Base-by-base conservation (phyloP, 805 yeast genomes). In the Metschnikowia borealis region DNA sequence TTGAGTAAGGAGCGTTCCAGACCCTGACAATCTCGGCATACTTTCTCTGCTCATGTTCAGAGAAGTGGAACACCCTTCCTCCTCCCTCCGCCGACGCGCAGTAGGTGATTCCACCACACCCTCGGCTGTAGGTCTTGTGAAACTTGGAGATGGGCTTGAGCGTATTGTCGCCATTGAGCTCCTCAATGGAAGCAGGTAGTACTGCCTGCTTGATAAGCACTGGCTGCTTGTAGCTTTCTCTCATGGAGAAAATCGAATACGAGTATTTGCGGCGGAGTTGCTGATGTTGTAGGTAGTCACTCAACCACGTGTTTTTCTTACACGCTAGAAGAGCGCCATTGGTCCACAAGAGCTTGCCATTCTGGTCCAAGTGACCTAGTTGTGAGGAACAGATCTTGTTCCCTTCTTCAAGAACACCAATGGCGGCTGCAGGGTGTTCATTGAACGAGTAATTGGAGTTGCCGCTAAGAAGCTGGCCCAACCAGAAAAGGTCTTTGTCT, bases 401-500 rank as follows among this genome's bases (percentile, higher is more conserved):
- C 13, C 47, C 53, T 2, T 50, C 49, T n/a, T 54, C 51, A 10
- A 52, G 26, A 7, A 59, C 63, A 4, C 68, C 66, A 0, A 62
- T 49, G 10, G 62, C 63, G 17, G 60, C 56, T 1, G 65, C 65
- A 13, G 58, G 53, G 14, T 55, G 48, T 20, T 57, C 53, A 46
- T 62, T 54, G 47, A 61, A 63, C 8, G 53, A 49, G 49, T 51
- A 65, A 3, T 45, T 39, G 11, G 55, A 50, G 35, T 60, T 57
- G 14, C 63, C 61, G 52, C 48, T 62, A 57, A 61, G 44, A 26
- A 56, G 49, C 29, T 60, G 70, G 8, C 71, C 71, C 3, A 69
- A 40, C 69, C 67, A 69, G 37, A 66, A 56, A 31, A 63, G 54
- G 44, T 70, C 73, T 49, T 61, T 54, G 60, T 60, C 62, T 17